Percentiles rank a stretch among this genome's conserved stretches.
Conservation (phyloP, 2,329 filamentous ascomycete genomes). For the Colletotrichum eremochloae region DNA sequence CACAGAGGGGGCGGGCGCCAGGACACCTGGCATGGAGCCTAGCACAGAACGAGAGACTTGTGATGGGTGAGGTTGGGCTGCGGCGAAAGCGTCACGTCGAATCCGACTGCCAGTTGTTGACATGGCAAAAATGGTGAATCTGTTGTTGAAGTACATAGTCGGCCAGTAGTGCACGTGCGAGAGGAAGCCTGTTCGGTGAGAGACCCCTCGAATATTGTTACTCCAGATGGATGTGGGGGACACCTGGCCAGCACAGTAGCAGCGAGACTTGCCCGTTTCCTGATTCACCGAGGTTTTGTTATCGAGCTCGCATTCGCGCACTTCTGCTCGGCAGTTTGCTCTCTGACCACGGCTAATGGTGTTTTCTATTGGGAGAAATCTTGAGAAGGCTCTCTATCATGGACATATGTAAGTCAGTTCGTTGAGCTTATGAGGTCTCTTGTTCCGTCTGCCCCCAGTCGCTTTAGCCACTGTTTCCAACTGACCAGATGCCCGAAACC, state of each 20-base stretch:
- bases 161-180: neutral
- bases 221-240: too few relatives aligned
- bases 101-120: neutral
- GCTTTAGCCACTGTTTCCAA: slow-evolving; percentile 44
- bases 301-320: neutral
- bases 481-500: slow-evolving; percentile 49
- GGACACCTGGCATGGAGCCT: slow-evolving; percentile 1
- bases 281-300: neutral
- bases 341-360: neutral
- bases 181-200: neutral
- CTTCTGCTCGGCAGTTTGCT: neutral
- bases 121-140: neutral
- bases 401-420: too few relatives aligned
- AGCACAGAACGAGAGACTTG: neutral
- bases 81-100: slow-evolving; percentile 31
- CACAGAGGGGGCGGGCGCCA: neutral
- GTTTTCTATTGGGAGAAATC: neutral
- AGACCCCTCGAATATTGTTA: neutral
- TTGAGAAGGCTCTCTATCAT: slow-evolving; percentile 68
- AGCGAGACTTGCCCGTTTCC: neutral
- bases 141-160: neutral
- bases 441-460: too few relatives aligned
- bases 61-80: slow-evolving; percentile 23
- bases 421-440: too few relatives aligned
- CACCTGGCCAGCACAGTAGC: neutral